Conservation (phyloP, 2,329 filamentous ascomycete species). For the Basipetospora chlamydospora region DNA sequence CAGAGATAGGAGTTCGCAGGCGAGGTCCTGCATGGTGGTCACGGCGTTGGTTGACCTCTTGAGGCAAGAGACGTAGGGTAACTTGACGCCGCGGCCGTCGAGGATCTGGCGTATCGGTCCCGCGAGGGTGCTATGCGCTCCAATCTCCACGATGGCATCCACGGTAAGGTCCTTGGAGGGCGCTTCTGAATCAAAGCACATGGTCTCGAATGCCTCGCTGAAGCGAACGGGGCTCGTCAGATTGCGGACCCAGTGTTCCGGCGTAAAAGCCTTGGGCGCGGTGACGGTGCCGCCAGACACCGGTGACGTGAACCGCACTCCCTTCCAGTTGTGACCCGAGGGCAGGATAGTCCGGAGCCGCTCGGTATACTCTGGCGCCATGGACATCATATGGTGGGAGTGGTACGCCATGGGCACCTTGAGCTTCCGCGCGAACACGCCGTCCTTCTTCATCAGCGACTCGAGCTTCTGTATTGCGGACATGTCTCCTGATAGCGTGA, state of each 20-base stretch:
- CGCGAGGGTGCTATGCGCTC: too few relatives aligned
- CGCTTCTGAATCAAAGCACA: too few relatives aligned
- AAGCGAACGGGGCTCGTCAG: slow-evolving; percentile 17
- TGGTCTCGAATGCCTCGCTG: slow-evolving; percentile 8
- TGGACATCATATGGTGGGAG: slow-evolving; percentile 17
- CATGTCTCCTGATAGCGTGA: slow-evolving; percentile 20
- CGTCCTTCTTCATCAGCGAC: slow-evolving; percentile 1
- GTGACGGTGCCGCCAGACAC: too few relatives aligned
- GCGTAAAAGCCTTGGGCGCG: too few relatives aligned
- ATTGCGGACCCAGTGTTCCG: slow-evolving; percentile 16
- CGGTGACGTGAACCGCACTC: too few relatives aligned
- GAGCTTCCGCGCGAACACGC: slow-evolving; percentile 11
- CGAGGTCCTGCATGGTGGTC: not conserved
- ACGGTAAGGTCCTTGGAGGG: too few relatives aligned
- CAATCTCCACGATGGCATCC: slow-evolving; percentile 12
- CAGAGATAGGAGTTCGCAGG: not conserved
- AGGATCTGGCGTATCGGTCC: too few relatives aligned
- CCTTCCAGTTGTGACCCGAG: too few relatives aligned
- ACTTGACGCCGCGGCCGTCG: too few relatives aligned
- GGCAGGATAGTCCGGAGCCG: too few relatives aligned
- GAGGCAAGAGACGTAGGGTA: not conserved
- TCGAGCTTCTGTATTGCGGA: slow-evolving; percentile 11
- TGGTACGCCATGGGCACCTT: slow-evolving; percentile 13
- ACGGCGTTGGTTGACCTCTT: not conserved
- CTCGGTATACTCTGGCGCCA: slow-evolving; percentile 13